These are phyloP conservation scores for Kurtzmaniella quercitrusa DNA, from an alignment of 1,139 yeast genomes.

Conservation along the genomic window DNA sequence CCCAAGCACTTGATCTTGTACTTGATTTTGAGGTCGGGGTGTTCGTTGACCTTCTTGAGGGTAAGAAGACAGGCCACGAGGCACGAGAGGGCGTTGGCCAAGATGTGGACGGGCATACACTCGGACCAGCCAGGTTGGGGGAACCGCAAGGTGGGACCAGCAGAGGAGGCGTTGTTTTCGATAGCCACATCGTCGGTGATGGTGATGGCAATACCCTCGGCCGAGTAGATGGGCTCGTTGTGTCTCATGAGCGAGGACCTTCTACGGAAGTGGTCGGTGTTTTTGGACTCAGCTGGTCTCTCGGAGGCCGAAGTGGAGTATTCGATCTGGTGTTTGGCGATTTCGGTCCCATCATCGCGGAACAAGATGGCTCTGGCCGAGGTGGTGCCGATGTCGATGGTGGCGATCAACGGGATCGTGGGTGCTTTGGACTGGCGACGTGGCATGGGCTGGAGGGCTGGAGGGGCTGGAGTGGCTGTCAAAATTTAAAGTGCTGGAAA, in stretches of 20 bases:
- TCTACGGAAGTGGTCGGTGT: constrained; percentile 50
- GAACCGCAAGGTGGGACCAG: constrained; percentile 68
- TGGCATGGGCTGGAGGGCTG: constrained; percentile 19
- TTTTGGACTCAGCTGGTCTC: constrained; percentile 41
- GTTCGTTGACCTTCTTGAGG: constrained; percentile 54
- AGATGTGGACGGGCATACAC: constrained; percentile 83
- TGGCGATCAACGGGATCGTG: constrained; percentile 51
- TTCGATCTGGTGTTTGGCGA: constrained; percentile 87
- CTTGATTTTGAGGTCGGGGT: constrained; percentile 43
- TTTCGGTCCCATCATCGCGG: constrained; percentile 65
- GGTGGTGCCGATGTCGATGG: constrained; percentile 92
- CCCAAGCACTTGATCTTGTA: constrained; percentile 68
- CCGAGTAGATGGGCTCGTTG: constrained; percentile 59
- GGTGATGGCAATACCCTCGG: constrained; percentile 70
- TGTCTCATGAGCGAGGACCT: constrained; percentile 46
- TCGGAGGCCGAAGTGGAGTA: constrained; percentile 71
- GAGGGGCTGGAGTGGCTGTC: background rate
- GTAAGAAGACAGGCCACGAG: constrained; percentile 60
- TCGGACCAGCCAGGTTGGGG: constrained; percentile 93
- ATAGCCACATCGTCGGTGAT: constrained; percentile 56
- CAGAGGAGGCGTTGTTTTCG: constrained; percentile 50
- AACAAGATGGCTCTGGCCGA: constrained; percentile 89
- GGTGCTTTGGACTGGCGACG: constrained; percentile 42
- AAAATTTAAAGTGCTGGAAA: background rate
- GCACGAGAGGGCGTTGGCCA: constrained; percentile 80